These are phyloP conservation scores for Clitopilus passeckerianus DNA, from an alignment of 768 basidiomycete genomes.

Conservation along the genomic window DNA sequence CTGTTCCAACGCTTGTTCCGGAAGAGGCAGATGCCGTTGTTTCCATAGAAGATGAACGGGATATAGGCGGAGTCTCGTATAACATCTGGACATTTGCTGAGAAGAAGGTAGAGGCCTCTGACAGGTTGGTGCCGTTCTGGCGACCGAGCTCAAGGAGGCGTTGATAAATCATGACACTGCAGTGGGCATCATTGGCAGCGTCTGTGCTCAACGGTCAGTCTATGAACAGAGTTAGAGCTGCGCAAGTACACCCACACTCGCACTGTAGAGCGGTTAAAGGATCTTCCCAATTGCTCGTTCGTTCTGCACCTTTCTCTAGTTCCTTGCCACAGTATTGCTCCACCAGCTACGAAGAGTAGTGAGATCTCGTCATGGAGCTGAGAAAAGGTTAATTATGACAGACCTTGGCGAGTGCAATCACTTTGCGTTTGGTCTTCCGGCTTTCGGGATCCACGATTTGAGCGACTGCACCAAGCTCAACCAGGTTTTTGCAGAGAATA, in stretches of 20 bases:
- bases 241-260: slow-evolving; percentile 19
- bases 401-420: slow-evolving; percentile 28
- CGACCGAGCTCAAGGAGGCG: slow-evolving; percentile 20
- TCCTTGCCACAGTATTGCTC: slow-evolving; percentile 23
- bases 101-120: slow-evolving; percentile 2
- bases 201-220: slow-evolving; percentile 15
- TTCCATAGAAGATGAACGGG: not conserved
- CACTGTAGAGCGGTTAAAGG: slow-evolving; percentile 15
- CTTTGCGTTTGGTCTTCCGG: slow-evolving; percentile 16
- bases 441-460: slow-evolving; percentile 21
- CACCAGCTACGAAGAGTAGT: slow-evolving; percentile 18
- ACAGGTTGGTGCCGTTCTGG: slow-evolving; percentile 11
- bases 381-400: not conserved
- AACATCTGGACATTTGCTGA: slow-evolving; percentile 2
- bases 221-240: not conserved
- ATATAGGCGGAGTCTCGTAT: not conserved
- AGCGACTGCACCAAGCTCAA: slow-evolving; percentile 30
- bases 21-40: not conserved
- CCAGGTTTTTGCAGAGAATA: slow-evolving; percentile 24
- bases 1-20: not conserved
- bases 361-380: not conserved
- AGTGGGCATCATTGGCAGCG: slow-evolving; percentile 34
- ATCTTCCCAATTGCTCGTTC: slow-evolving; percentile 30
- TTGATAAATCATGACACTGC: slow-evolving; percentile 22
- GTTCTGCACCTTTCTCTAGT: slow-evolving; percentile 22